A percentile compares a stretch with the other conserved stretches of the same genome.
These are phyloP conservation scores for Apiospora saccharicola DNA, from an alignment of 2,329 filamentous ascomycete genomes.

Conservation along the genomic window DNA sequence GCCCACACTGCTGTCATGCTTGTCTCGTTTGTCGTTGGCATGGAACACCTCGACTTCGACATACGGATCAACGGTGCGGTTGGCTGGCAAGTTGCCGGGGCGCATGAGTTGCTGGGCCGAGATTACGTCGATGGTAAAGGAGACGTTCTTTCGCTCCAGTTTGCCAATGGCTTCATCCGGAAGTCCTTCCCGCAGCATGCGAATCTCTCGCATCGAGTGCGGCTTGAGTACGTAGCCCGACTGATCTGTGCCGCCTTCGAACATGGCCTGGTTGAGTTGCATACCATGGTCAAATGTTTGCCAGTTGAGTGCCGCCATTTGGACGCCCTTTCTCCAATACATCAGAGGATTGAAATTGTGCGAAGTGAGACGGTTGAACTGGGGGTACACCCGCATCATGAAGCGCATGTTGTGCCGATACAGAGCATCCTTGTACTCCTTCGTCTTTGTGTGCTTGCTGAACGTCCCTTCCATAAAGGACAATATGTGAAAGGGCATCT, in stretches of 20 bases:
- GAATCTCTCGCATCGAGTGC: conserved; percentile 73
- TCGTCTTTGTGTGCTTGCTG: conserved; percentile 77
- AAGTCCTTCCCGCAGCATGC: conserved; percentile 42
- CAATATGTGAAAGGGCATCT: conserved; percentile 91
- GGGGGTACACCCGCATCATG: conserved; percentile 93
- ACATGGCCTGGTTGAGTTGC: conserved; percentile 98
- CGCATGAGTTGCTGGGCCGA: conserved; percentile 95
- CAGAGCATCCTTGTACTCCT: conserved; percentile 78
- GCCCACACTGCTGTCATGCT: conserved; percentile 75
- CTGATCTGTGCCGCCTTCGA: conserved; percentile 83
- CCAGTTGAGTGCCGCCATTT: conserved; percentile 99
- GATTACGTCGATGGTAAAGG: conserved; percentile 86
- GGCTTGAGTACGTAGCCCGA: conserved; percentile 96
- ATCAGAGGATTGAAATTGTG: conserved; percentile 94
- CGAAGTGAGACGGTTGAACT: conserved; percentile 80
- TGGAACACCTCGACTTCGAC: conserved; percentile 95
- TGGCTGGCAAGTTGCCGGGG: conserved; percentile 74
- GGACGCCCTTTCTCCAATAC: conserved; percentile 94
- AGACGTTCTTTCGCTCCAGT: conserved; percentile 81
- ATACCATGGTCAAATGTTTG: conserved; percentile 96
- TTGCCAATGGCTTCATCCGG: conserved; percentile 65
- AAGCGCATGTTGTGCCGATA: conserved; percentile 91
- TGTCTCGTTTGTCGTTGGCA: conserved; percentile 91
- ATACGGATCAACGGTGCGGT: conserved; percentile 85
- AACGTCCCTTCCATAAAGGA: conserved; percentile 94